Conservation (phyloP, 2,329 filamentous ascomycete genomes). For the Nannizzia gypsea region DNA sequence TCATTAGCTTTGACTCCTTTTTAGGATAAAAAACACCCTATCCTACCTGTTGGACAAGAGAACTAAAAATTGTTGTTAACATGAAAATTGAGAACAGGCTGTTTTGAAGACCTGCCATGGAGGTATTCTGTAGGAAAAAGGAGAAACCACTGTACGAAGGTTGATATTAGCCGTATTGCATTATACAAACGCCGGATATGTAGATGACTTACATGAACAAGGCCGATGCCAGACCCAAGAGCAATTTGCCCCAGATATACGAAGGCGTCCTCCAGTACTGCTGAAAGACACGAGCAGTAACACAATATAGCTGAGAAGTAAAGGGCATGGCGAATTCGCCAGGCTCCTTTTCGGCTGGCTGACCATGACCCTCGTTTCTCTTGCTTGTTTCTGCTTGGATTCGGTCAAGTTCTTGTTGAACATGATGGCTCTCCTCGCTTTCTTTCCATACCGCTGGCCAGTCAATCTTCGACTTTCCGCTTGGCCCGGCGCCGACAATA, state of each 20-base stretch:
- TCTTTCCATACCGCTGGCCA: constrained; percentile 52
- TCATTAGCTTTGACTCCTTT: not conserved
- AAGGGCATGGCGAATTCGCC: constrained; percentile 70
- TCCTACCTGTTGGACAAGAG: constrained; percentile 40
- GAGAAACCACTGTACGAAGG: constrained; percentile 63
- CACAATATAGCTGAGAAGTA: constrained; percentile 50
- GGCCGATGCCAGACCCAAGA: constrained; percentile 48
- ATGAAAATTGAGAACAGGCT: constrained; percentile 82
- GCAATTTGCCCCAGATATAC: constrained; percentile 71
- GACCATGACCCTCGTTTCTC: constrained; percentile 13
- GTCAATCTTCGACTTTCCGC: constrained; percentile 52
- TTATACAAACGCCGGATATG: not conserved
- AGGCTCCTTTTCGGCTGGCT: constrained; percentile 27
- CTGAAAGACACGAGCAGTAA: constrained; percentile 64
- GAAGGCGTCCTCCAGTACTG: constrained; percentile 81
- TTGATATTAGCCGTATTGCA: constrained; percentile 21
- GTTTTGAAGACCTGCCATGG: constrained; percentile 68
- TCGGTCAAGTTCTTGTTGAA: constrained; percentile 47
- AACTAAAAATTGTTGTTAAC: constrained; percentile 47
- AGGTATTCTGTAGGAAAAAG: constrained; percentile 61
- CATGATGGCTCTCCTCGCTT: constrained; percentile 42
- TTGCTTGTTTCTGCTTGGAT: constrained; percentile 41
- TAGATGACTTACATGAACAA: constrained; percentile 51
- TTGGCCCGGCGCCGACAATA: constrained; percentile 46
- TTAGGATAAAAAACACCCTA: constrained; percentile 51